These are phyloP conservation scores for Adenanthera pavonina DNA, from an alignment of 306 rosid species.

Conservation along the genomic window DNA sequence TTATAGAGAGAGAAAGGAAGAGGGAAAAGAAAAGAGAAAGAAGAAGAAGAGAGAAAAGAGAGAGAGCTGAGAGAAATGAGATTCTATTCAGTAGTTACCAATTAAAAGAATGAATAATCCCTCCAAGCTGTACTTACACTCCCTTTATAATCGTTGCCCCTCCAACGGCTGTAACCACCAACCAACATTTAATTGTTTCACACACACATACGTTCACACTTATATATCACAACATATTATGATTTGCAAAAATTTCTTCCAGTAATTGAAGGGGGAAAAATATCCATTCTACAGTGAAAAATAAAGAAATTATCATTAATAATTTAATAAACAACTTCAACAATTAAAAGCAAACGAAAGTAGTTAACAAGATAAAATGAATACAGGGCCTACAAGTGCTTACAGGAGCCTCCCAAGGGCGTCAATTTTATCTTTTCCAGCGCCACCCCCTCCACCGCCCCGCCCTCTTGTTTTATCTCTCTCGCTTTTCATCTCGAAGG, in stretches of 20 bases:
- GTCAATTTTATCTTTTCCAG: slow-evolving; percentile 83
- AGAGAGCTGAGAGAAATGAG: too few relatives aligned
- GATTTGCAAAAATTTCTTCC: background rate
- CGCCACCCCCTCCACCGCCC: slow-evolving; percentile 48
- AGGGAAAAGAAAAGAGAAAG: too few relatives aligned
- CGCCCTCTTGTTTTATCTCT: slow-evolving; percentile 62
- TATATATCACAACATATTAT: too few relatives aligned
- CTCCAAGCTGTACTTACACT: too few relatives aligned
- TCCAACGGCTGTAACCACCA: too few relatives aligned
- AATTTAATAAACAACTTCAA: background rate
- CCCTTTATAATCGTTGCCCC: too few relatives aligned
- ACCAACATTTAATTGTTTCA: too few relatives aligned
- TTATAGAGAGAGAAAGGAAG: too few relatives aligned
- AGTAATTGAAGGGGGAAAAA: background rate
- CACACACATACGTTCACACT: too few relatives aligned
- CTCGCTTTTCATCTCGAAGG: slow-evolving; percentile 53
- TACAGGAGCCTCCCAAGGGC: slow-evolving; percentile 95
- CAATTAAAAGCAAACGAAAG: slow-evolving; percentile 5
- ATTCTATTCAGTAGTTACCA: too few relatives aligned
- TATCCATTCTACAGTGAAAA: background rate
- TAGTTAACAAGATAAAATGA: background rate
- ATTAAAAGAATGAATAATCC: too few relatives aligned
- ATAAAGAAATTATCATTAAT: background rate
- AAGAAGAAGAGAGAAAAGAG: too few relatives aligned
- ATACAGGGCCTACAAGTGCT: slow-evolving; percentile 42